Evolutionary conservation across 2,329 filamentous ascomycete genomes (phyloP), one percentile per base, ranked within the genome.

Genomic region (Aspergillus novofumigatus): DNA sequence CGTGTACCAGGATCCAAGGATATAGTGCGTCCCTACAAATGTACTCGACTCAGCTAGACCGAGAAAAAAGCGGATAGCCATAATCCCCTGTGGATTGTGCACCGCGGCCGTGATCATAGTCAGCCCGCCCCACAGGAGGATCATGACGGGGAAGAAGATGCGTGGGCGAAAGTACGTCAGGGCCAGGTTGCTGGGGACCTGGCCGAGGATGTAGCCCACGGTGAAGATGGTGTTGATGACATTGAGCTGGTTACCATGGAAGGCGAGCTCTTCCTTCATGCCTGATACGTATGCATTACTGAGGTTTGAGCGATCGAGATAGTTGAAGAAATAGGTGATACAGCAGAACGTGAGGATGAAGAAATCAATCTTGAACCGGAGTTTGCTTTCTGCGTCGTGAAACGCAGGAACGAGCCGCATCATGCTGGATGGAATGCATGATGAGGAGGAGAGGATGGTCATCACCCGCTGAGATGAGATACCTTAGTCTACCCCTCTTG

Each of bases 321-420:
- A 69, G 58, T 81, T 81, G 59, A 78, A 71, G 58, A 81, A 81
- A 56, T 75, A 81, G 25, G 73, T 76, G 2, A 82, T 61, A 50
- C 80, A 81, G 10, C 72, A 74, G 57, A 76, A 78, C 2, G 69
- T 67, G 1, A 78, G 65, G 62, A 82, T 71, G 56, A 80, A 81
- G 65, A 76, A 77, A 62, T 82, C 80, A 26, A 82, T 74, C 65
- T 83, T 82, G 54, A 76, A 70, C 20, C 81, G 72, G 9, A 83
- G 74, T 44, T 67, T 71, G 55, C 77, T 77, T 63, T 83, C 58
- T 2, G 52, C 20, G 44, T 20, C 21, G 42, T 21, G 42, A 45
- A 20, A 45, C 42, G 14, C 42, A 20, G 32, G 32, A 38, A 45
- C 14, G 7, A 20, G 8, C 42, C n/a, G 21, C 42, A 45, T 45